Percentiles rank a stretch among this genome's conserved stretches.
These are phyloP conservation scores for Fraxinus ornus DNA, from an alignment of 305 asterid species.

Conservation along the genomic window DNA sequence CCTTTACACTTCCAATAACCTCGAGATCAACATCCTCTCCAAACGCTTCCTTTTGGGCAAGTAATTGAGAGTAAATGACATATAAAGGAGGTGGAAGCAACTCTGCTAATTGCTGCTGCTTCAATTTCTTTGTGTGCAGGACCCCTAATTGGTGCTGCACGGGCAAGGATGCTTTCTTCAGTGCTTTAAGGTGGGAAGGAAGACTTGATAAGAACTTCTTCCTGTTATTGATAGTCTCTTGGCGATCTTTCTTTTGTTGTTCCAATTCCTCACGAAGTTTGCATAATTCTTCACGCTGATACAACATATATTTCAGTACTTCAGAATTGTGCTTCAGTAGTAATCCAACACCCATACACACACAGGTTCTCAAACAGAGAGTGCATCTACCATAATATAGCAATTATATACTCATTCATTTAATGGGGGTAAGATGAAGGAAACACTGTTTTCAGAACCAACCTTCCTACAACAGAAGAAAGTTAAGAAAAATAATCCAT, in stretches of 20 bases:
- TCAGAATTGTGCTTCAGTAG: conserved; percentile 13
- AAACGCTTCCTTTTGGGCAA: conserved; percentile 95
- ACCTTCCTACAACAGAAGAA: not conserved
- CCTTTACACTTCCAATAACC: conserved; percentile 82
- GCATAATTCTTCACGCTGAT: conserved; percentile 91
- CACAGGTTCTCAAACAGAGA: not conserved
- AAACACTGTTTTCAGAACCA: not conserved
- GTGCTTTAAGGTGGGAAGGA: conserved; percentile 96
- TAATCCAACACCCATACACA: conserved; percentile 16
- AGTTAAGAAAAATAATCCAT: not conserved
- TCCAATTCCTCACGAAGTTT: conserved; percentile 78
- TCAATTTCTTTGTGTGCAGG: conserved; percentile 74
- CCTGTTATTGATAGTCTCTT: conserved; percentile 78
- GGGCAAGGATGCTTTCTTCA: conserved; percentile 94
- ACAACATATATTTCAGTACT: conserved; percentile 26
- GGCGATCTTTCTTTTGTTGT: conserved; percentile 76
- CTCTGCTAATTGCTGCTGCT: conserved; percentile 93
- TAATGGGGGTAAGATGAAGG: not conserved
- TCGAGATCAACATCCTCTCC: conserved; percentile 89
- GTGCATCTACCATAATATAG: not conserved
- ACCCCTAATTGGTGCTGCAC: conserved; percentile 84
- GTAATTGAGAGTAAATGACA: conserved; percentile 80
- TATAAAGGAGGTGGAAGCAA: conserved; percentile 94
- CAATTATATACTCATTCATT: not conserved
- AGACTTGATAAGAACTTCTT: conserved; percentile 91